A percentile compares a stretch with the other conserved stretches of the same genome.
Evolutionary conservation across 2,329 filamentous ascomycete species (phyloP).

Genomic region (Epichloe brachyelytri): DNA sequence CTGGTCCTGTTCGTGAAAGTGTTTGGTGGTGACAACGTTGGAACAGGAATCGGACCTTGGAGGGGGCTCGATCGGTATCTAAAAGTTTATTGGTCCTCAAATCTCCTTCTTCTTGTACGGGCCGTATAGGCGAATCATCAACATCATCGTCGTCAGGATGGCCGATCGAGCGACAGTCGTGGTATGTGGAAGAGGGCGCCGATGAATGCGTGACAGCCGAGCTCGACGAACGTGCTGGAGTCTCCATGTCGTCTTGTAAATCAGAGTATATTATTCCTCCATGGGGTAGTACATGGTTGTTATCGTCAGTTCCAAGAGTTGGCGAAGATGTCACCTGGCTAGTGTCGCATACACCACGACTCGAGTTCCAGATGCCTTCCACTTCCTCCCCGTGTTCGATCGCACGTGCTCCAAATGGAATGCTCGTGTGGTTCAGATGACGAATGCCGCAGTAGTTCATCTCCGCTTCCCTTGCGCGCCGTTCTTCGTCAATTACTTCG

Average conservation of each 20-base stretch:
- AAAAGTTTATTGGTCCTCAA: not conserved
- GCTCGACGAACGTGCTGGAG: not conserved
- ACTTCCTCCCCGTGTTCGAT: slow-evolving; percentile 73
- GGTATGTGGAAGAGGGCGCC: not conserved
- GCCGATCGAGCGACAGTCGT: not conserved
- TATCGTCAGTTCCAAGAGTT: slow-evolving; percentile 10
- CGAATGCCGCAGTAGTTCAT: slow-evolving; percentile 42
- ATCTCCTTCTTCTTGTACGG: not conserved
- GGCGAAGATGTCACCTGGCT: slow-evolving; percentile 13
- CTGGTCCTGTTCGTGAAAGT: not conserved
- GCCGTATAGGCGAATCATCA: not conserved
- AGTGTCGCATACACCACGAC: slow-evolving; percentile 27
- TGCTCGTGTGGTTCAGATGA: slow-evolving; percentile 33
- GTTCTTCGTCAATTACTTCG: slow-evolving; percentile 53
- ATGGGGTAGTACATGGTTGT: not conserved
- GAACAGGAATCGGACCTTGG: not conserved
- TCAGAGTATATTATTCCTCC: not conserved
- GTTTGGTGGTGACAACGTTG: not conserved
- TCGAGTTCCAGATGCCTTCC: slow-evolving; percentile 70
- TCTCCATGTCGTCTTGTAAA: not conserved
- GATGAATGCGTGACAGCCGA: not conserved
- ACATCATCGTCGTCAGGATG: not conserved
- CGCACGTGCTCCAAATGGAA: slow-evolving; percentile 78
- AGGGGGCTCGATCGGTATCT: not conserved
- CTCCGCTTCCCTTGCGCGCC: slow-evolving; percentile 38